Evolutionary conservation across 2,329 filamentous ascomycete species (phyloP), one percentile per base, ranked within the genome.

Genomic region (Fusarium annulatum): DNA sequence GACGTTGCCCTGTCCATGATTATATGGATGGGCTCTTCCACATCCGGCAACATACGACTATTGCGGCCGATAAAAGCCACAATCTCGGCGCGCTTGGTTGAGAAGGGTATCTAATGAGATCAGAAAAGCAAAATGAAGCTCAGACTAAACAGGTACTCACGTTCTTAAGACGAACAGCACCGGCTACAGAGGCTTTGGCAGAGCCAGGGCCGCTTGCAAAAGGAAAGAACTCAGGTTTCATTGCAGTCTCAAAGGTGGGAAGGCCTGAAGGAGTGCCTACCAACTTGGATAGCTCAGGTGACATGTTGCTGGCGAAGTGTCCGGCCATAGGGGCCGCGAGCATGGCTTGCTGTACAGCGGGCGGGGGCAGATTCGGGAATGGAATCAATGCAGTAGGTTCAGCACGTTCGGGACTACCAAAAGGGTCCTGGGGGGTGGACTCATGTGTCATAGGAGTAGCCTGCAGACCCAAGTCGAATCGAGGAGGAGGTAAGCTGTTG

Each of bases 1-100:
- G 86, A 86, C 7, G 88, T 88, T 28, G 86, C 84, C n/a, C 88
- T 86, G 61, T 91, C 89, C 89, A 91, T 91, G 73, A 91, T 89
- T 71, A 91, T 90, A 67, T 91, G 89, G 12, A 91, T 83, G 2
- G 88, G 86, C 74, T 90, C 89, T 10, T 88, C 83, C 4, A 77
- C 78, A 66, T 90, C 88, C 36, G 85, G 86, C 52, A 90, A 79
- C 39, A 91, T 85, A 64, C 85, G 86, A 28, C 88, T 86, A 73
- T 88, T 90, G 56, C 87, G 86, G 6, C 89, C 89, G 23, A 91
- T 82, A 74, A 91, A 88, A 3, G 89, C 88, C 60, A 89, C 83
- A 23, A 91, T 81, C 76, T 91, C 89, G 19, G 86, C 78, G 7
- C 87, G 85, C 30, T 82, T 87, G 53, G 87, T 86, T 21, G 82